Evolutionary conservation across 768 basidiomycete species (phyloP), one percentile per base, ranked within the genome.

Genomic region (Suillus bovinus): DNA sequence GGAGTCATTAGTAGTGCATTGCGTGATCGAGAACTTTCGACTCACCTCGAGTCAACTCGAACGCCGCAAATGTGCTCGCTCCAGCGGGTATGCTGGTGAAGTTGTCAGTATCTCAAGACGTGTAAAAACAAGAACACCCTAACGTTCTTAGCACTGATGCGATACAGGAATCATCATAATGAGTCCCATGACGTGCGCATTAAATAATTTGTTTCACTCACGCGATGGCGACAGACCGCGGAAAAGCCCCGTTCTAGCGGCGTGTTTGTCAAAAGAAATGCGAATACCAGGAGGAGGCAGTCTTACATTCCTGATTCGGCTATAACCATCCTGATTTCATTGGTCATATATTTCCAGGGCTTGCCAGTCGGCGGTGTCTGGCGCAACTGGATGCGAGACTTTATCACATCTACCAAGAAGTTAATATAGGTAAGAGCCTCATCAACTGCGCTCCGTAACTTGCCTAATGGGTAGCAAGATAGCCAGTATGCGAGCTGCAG

Each of bases 401-500:
- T 98, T 36, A 96, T 84, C 5, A 97, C 92, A 66, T 98, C 95
- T 91, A 41, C 24, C 22, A 33, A 39, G 10, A 39, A 6, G 11
- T 41, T 20, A 17, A 27, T 39, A 57, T 46, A 10, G 42, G 24
- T 24, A n/a, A 56, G 59, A 24, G 5, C 16, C 44, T 44, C 58
- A 10, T 14, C 5, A 53, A 14, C 6, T n/a, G 17, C 16, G 8
- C 20, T 14, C 14, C 27, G 27, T 24, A 11, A 61, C 72, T 9
- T 56, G 90, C 90, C 91, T 6, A 96, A 79, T 0, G 94, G 96
- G 73, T 96, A 98, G 70, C 90, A 95, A 1, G 93, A 85, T 2
- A 97, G 80, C 97, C 97, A 99, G 70, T 99, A 98, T 1, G 87
- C 88, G 42, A 96, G 84, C 81, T 94, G 56, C 8, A 31, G 27